These are phyloP conservation scores for Graphiopsis chlorocephala DNA, from an alignment of 2,329 filamentous ascomycete species.

Conservation along the genomic window DNA sequence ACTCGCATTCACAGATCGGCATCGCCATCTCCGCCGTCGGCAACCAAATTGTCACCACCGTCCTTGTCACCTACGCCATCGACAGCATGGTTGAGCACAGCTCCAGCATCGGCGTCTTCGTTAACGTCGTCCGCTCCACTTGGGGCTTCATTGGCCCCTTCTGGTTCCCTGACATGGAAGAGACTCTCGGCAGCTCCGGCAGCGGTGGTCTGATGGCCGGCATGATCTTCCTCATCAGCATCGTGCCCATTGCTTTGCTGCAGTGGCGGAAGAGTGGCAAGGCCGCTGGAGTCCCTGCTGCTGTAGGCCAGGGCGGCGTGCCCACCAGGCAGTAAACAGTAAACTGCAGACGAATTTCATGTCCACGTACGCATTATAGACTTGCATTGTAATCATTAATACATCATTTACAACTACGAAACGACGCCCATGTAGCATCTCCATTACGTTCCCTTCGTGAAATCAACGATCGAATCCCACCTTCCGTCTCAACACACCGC, in stretches of 20 bases:
- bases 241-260: constrained; percentile 28
- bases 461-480: neutral
- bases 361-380: neutral
- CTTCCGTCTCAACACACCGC: neutral
- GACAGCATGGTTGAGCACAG: constrained; percentile 56
- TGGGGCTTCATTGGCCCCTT: constrained; percentile 52
- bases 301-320: neutral
- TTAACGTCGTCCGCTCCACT: constrained; percentile 55
- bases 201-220: constrained; percentile 40
- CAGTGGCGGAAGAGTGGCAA: constrained; percentile 21
- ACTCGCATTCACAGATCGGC: constrained; percentile 29
- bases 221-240: constrained; percentile 28
- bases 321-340: neutral
- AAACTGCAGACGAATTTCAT: neutral
- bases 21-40: constrained; percentile 51
- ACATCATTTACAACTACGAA: neutral
- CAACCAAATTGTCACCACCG: constrained; percentile 61
- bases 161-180: constrained; percentile 43
- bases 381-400: constrained; percentile 8
- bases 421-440: too few species aligned
- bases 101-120: constrained; percentile 56
- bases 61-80: constrained; percentile 59
- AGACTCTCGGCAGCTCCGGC: constrained; percentile 34
- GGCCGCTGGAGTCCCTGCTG: neutral
- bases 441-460: too few species aligned